A percentile compares a stretch with the other conserved stretches of the same genome.
Evolutionary conservation across 768 basidiomycete species (phyloP).

Genomic region (Kwoniella heveanensis): DNA sequence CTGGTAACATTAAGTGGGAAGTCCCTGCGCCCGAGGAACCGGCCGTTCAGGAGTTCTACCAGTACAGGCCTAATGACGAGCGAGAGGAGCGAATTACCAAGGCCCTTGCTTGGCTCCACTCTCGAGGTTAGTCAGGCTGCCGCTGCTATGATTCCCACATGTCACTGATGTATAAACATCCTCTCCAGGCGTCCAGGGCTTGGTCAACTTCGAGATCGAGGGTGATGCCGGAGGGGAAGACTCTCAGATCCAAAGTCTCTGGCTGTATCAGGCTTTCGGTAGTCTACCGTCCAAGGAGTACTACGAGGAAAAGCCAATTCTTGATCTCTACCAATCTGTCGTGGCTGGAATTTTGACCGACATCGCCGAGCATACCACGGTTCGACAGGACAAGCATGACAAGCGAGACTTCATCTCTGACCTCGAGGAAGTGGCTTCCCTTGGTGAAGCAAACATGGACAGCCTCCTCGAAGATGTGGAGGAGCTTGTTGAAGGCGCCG

Average conservation of each 20-base stretch:
- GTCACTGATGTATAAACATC: conserved; percentile 4
- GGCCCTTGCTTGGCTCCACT: conserved; percentile 81
- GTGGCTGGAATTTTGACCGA: conserved; percentile 68
- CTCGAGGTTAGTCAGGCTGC: conserved; percentile 64
- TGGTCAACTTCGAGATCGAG: conserved; percentile 82
- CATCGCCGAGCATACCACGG: conserved; percentile 57
- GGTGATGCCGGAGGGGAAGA: conserved; percentile 79
- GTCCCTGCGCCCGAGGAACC: neutral
- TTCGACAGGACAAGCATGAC: conserved; percentile 12
- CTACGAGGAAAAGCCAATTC: conserved; percentile 73
- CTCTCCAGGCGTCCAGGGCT: conserved; percentile 67
- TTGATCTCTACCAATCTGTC: conserved; percentile 70
- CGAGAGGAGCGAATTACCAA: conserved; percentile 67
- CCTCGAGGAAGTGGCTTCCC: conserved; percentile 15
- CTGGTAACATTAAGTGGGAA: conserved; percentile 2
- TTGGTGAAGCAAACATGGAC: conserved; percentile 64
- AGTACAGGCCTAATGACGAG: conserved; percentile 34
- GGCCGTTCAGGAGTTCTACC: conserved; percentile 10
- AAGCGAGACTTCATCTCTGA: conserved; percentile 32
- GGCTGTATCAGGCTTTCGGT: conserved; percentile 78
- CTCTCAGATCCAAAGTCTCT: conserved; percentile 79
- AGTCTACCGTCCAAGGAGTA: conserved; percentile 95
- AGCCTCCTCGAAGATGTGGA: conserved; percentile 43
- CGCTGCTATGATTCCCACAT: neutral
- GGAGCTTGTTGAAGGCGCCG: conserved; percentile 7